Evolutionary conservation across 2,329 filamentous ascomycete species (phyloP).

Genomic region (Stylonectria norvegica): DNA sequence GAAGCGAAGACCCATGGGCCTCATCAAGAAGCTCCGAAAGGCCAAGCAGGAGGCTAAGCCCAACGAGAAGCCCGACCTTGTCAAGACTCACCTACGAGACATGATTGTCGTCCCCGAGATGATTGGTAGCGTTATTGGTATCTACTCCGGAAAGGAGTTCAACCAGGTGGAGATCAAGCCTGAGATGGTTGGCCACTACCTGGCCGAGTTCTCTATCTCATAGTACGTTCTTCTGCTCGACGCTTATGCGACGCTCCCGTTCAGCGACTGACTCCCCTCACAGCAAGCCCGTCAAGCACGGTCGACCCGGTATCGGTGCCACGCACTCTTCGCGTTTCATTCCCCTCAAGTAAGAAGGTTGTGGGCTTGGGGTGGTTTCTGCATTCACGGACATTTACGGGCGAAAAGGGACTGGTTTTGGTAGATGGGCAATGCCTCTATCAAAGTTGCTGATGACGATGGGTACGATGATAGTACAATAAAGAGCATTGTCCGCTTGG

Average conservation of each 20-base stretch:
- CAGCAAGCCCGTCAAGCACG: slow-evolving; percentile 99
- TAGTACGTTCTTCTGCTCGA: slow-evolving; percentile 65
- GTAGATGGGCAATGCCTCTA: slow-evolving; percentile 44
- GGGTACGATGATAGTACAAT: slow-evolving; percentile 44
- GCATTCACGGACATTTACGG: slow-evolving; percentile 55
- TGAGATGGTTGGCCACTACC: slow-evolving; percentile 99
- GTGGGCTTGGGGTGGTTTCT: slow-evolving; percentile 50
- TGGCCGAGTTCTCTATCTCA: slow-evolving; percentile 99
- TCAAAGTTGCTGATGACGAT: slow-evolving; percentile 45
- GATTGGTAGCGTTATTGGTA: slow-evolving; percentile 97
- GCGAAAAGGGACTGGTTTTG: slow-evolving; percentile 58
- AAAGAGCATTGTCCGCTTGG: slow-evolving; percentile 39
- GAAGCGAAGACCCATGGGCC: slow-evolving; percentile 99
- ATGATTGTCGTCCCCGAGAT: slow-evolving; percentile 99
- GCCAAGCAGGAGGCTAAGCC: slow-evolving; percentile 98
- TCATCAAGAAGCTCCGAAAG: slow-evolving; percentile 99
- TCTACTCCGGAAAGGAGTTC: slow-evolving; percentile 99
- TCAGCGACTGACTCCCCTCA: slow-evolving; percentile 46
- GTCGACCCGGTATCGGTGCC: slow-evolving; percentile 99
- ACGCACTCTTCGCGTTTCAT: slow-evolving; percentile 99
- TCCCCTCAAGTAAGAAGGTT: slow-evolving; percentile 93
- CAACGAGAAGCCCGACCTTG: slow-evolving; percentile 99
- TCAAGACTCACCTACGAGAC: slow-evolving; percentile 99
- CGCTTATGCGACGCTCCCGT: not conserved
- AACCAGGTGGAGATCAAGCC: slow-evolving; percentile 99